A percentile compares a stretch with the other conserved stretches of the same genome.
Conservation (phyloP, 75 land plant species). For the Selaginella tamariscina region DNA sequence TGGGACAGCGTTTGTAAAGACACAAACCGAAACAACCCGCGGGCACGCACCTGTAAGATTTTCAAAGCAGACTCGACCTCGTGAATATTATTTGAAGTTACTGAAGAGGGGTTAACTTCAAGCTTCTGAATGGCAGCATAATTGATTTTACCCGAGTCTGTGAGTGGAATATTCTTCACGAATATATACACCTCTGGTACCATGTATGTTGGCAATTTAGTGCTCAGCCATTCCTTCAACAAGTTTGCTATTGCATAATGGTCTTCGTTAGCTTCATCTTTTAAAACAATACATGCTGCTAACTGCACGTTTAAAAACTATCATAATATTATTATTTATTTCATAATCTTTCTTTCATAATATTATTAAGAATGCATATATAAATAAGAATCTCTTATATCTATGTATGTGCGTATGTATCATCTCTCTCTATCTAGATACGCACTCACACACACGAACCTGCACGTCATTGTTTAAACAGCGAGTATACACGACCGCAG, state of each 20-base stretch:
- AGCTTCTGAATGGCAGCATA: constrained; percentile 21
- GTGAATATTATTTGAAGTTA: too few species aligned
- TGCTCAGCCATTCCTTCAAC: constrained; percentile 40
- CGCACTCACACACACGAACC: too few species aligned
- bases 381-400: too few species aligned
- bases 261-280: background rate
- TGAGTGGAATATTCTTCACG: constrained; percentile 31
- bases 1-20: too few species aligned
- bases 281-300: background rate
- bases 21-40: too few species aligned
- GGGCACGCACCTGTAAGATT: background rate
- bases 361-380: too few species aligned
- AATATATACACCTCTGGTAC: constrained; percentile 34
- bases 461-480: constrained; percentile 7
- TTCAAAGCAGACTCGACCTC: background rate
- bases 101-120: too few species aligned
- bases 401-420: too few species aligned
- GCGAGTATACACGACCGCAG: constrained; percentile 37
- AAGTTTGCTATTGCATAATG: background rate
- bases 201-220: constrained; percentile 44
- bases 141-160: constrained; percentile 58
- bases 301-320: too few species aligned
- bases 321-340: too few species aligned
- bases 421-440: too few species aligned
- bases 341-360: too few species aligned